phyloP scores from a whole-genome alignment of 306 rosid species.

The Vigna trinervia region DNA sequence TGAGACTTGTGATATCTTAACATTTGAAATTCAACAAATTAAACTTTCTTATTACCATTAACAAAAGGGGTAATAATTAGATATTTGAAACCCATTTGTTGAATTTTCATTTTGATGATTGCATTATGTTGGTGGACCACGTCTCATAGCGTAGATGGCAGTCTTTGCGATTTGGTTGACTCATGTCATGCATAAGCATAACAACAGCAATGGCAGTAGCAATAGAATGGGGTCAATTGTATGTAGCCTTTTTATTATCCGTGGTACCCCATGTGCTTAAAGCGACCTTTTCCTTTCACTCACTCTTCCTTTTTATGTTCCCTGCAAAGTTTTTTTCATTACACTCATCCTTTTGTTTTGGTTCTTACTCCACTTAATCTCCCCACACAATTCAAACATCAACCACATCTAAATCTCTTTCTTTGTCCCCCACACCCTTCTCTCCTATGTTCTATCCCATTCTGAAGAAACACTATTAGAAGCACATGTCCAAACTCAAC shows the following conservation, averaged over 20 bases:
- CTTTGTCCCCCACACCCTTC: constrained; percentile 33
- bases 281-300: constrained; percentile 45
- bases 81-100: background rate
- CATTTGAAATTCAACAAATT: background rate
- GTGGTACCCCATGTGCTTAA: constrained; percentile 53
- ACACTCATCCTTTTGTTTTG: constrained; percentile 27
- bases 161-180: constrained; percentile 28
- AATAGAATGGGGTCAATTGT: constrained; percentile 38
- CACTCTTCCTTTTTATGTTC: constrained; percentile 38
- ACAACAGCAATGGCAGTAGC: background rate
- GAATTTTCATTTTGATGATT: background rate
- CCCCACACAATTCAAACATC: constrained; percentile 19
- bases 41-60: background rate
- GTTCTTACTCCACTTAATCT: constrained; percentile 35
- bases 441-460: constrained; percentile 18
- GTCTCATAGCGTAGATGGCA: constrained; percentile 13
- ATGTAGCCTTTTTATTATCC: constrained; percentile 19
- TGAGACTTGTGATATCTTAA: background rate
- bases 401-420: constrained; percentile 44
- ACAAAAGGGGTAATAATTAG: background rate
- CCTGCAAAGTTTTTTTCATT: background rate
- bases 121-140: background rate
- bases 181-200: background rate
- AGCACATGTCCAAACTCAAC: constrained; percentile 37
- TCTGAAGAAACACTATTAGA: constrained; percentile 20